These are phyloP conservation scores for Ilex paraguariensis DNA, from an alignment of 305 asterid genomes.

Conservation along the genomic window DNA sequence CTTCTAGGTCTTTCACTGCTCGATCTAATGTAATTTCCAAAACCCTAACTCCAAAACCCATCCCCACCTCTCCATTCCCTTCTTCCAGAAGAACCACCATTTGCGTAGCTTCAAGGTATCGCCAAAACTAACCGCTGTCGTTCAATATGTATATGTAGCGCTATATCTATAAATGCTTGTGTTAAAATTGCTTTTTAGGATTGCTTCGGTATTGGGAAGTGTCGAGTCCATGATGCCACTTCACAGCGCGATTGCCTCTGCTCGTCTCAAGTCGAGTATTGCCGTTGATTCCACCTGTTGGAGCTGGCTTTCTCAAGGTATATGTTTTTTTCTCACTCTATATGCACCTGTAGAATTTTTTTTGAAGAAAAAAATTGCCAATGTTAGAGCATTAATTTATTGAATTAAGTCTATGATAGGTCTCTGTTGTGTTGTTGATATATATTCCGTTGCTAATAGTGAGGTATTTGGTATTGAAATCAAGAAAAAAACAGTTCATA, in stretches of 20 bases:
- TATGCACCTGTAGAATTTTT: no score
- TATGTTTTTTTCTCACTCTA: background rate
- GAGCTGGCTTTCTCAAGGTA: constrained; percentile 60
- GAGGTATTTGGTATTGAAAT: no score
- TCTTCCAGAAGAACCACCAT: constrained; percentile 21
- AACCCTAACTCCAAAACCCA: constrained; percentile 24
- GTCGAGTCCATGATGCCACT: constrained; percentile 50
- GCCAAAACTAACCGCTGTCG: no score
- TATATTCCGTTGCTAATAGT: no score
- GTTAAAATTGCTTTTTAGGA: constrained; percentile 16
- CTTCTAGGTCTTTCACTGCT: constrained; percentile 25
- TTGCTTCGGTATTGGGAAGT: constrained; percentile 36
- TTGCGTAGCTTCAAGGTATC: constrained; percentile 34
- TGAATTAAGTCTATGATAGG: no score
- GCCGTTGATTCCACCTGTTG: constrained; percentile 43
- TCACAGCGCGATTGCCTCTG: constrained; percentile 47
- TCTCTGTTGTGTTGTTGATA: no score
- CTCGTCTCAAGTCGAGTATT: constrained; percentile 52
- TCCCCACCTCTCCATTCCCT: constrained; percentile 24
- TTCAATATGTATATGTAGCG: no score
- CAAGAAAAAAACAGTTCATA: no score
- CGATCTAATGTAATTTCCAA: constrained; percentile 22
- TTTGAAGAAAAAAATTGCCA: no score
- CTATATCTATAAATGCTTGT: no score
- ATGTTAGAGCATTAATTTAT: no score